Evolutionary conservation across 108 stramenopile species (phyloP).

Genomic region (Epipyxis sp.): DNA sequence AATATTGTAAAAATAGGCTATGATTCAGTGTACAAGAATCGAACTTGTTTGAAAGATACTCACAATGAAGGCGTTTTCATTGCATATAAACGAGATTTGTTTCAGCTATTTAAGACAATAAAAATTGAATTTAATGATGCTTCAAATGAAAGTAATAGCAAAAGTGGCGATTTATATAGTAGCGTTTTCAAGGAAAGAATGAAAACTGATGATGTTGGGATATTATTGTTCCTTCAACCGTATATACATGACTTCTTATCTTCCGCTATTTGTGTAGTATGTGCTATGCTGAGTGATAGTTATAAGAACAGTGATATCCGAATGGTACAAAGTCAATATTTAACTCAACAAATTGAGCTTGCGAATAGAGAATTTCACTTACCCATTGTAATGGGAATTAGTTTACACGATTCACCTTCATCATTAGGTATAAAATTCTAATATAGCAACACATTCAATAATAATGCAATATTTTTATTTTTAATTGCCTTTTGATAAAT

Average conservation of each 20-base stretch:
- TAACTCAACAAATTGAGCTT: not conserved
- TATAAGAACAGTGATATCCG: not conserved
- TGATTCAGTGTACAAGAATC: not conserved
- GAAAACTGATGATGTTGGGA: constrained; percentile 1
- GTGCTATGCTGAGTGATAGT: not conserved
- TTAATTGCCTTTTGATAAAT: too few relatives aligned
- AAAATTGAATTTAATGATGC: not conserved
- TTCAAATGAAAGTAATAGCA: not conserved
- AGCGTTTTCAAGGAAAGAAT: not conserved
- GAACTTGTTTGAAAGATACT: not conserved
- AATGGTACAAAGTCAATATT: not conserved
- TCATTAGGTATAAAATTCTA: too few relatives aligned
- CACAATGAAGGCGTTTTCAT: constrained; percentile 3
- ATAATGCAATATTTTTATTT: too few relatives aligned
- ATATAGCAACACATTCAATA: too few relatives aligned
- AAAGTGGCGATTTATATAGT: not conserved
- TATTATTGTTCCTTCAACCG: not conserved
- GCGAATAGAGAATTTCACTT: not conserved
- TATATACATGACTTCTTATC: not conserved
- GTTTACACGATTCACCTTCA: not conserved
- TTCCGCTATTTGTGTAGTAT: not conserved
- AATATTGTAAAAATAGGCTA: not conserved
- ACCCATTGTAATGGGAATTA: not conserved
- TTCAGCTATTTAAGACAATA: not conserved
- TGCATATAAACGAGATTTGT: not conserved